Conservation (phyloP, 2,329 filamentous ascomycete genomes). For the Neodidymelliopsis sp. region DNA sequence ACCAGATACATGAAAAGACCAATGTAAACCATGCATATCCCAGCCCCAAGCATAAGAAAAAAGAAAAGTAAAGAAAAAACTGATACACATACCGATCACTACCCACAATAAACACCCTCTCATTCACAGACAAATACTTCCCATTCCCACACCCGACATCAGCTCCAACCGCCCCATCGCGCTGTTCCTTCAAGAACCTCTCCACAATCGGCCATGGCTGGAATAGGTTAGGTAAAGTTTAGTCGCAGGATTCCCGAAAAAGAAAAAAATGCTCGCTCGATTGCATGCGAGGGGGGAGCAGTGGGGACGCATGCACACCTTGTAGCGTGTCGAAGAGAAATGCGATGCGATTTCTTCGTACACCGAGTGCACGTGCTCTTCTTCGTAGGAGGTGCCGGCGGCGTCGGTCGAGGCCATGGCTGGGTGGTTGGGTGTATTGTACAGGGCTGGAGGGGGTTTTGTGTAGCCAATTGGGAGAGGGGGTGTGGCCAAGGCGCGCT, state of each 20-base stretch:
- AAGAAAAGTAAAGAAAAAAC: slow-evolving; percentile 16
- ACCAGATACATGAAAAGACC: neutral
- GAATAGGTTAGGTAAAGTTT: slow-evolving; percentile 32
- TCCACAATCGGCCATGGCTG: slow-evolving; percentile 92
- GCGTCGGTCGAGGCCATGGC: slow-evolving; percentile 31
- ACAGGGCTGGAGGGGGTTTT: slow-evolving; percentile 2
- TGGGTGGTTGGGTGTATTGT: neutral
- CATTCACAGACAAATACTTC: slow-evolving; percentile 88
- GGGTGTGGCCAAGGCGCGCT: slow-evolving; percentile 6
- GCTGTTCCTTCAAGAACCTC: slow-evolving; percentile 72
- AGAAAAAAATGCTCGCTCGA: too few species aligned
- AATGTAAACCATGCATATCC: neutral
- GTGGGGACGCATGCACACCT: slow-evolving; percentile 57
- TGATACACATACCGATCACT: slow-evolving; percentile 85
- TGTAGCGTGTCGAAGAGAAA: slow-evolving; percentile 80
- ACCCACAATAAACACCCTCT: slow-evolving; percentile 77
- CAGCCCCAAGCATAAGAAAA: neutral
- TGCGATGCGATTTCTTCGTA: slow-evolving; percentile 88
- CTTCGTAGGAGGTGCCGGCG: slow-evolving; percentile 72
- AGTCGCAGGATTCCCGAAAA: too few species aligned
- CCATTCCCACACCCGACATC: slow-evolving; percentile 97
- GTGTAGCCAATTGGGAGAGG: slow-evolving; percentile 15
- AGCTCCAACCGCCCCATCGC: slow-evolving; percentile 78
- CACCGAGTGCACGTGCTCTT: slow-evolving; percentile 85
- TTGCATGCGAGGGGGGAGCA: slow-evolving; percentile 5